These are phyloP conservation scores for Candida succiphila DNA, from an alignment of 805 yeast species.

Conservation along the genomic window DNA sequence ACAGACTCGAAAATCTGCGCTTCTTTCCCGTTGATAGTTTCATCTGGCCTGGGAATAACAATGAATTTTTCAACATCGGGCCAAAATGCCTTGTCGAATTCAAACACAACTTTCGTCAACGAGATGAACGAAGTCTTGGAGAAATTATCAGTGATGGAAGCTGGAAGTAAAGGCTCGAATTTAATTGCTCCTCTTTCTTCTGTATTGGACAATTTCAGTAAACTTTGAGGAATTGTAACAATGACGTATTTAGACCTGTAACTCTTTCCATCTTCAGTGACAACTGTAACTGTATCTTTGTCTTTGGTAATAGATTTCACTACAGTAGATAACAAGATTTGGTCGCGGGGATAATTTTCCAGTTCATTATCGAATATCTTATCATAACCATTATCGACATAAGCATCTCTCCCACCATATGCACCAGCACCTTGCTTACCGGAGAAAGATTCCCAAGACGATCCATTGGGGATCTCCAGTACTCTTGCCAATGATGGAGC, in stretches of 20 bases:
- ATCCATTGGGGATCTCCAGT: slow-evolving; percentile 19
- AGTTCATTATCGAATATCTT: slow-evolving; percentile 18
- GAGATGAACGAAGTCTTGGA: slow-evolving; percentile 25
- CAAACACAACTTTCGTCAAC: slow-evolving; percentile 34
- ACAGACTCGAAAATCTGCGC: not conserved
- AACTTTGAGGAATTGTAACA: slow-evolving; percentile 41
- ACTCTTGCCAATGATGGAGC: slow-evolving; percentile 19
- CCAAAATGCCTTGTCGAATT: slow-evolving; percentile 35
- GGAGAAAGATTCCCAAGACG: slow-evolving; percentile 20
- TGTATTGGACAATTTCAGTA: slow-evolving; percentile 25
- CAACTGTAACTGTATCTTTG: slow-evolving; percentile 6
- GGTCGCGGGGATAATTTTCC: slow-evolving; percentile 12
- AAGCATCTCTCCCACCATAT: slow-evolving; percentile 23
- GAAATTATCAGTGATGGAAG: slow-evolving; percentile 16
- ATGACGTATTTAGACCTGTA: slow-evolving; percentile 25
- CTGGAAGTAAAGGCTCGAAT: slow-evolving; percentile 27
- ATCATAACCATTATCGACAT: slow-evolving; percentile 16
- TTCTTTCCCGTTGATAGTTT: not conserved
- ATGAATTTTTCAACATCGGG: slow-evolving; percentile 23
- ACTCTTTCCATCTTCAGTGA: slow-evolving; percentile 9
- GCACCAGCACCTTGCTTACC: slow-evolving; percentile 15
- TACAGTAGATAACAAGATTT: slow-evolving; percentile 9
- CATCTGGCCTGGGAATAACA: slow-evolving; percentile 17
- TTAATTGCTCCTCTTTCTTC: slow-evolving; percentile 18
- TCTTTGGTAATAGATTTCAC: slow-evolving; percentile 20